Conservation (phyloP, 805 yeast species). For the Saccharomyces kudriavzevii region DNA sequence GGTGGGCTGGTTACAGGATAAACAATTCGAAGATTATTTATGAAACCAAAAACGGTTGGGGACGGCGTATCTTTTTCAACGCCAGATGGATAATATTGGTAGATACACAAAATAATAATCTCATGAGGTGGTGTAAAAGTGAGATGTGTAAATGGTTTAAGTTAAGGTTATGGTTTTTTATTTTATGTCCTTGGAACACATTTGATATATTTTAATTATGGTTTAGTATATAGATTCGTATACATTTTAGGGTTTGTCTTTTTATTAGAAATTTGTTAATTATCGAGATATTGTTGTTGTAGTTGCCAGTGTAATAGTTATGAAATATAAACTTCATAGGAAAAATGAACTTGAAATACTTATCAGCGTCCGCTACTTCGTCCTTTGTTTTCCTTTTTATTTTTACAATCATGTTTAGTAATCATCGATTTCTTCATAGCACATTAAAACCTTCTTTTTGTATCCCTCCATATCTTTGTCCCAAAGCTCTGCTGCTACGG, state of each 20-base stretch:
- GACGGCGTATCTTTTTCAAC: background rate
- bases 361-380: too few species aligned
- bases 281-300: background rate
- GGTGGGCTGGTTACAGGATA: constrained; percentile 84
- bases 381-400: too few species aligned
- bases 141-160: background rate
- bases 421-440: constrained; percentile 13
- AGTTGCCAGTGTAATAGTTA: too few species aligned
- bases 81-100: background rate
- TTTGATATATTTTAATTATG: background rate
- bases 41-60: background rate
- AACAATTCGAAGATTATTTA: constrained; percentile 42
- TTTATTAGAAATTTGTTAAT: background rate
- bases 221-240: background rate
- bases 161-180: background rate
- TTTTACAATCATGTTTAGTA: background rate
- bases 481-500: constrained; percentile 52
- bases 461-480: constrained; percentile 36
- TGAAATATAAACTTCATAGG: background rate
- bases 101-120: background rate
- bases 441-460: constrained; percentile 11
- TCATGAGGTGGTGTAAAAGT: background rate
- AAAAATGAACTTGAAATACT: too few species aligned
- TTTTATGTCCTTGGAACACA: background rate
- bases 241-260: background rate